Base-by-base conservation (phyloP, 192 early-diverging fungal genomes). In the Podila verticillata region DNA sequence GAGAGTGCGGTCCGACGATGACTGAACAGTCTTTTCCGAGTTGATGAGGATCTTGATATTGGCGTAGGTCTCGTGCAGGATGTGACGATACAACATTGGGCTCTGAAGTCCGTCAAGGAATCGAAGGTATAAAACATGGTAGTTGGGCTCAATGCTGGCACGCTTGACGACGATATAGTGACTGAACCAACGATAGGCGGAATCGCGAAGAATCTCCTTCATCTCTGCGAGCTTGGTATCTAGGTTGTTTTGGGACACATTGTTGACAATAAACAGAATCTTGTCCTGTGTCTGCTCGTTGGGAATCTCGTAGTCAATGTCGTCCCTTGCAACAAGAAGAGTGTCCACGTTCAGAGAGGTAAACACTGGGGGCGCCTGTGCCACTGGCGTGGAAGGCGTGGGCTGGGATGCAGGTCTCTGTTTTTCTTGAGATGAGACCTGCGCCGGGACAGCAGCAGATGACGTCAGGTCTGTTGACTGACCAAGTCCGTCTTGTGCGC, bases 181-280 rank as follows among this genome's bases (percentile, higher is more conserved):
- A 63, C 95, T 94, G 73, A 99, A 98, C 98, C 98, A 99, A 26
- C 91, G 86, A 65, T 87, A 92, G 31, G 73, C 77, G n/a, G 73
- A 72, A n/a, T 89, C 86, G 2, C 87, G 82, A 22, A 96, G 84
- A 65, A 94, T 84, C 48, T 94, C 93, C 58, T 87, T 89, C 80
- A 96, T 92, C 58, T 96, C 93, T 0, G 84, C 61, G 7, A 88
- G 84, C 84, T 98, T 98, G 17, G 84, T 84, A 1, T 90, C 91
- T 3, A 98, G 72, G 70, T 98, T 99, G 73, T 88, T 94, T 28
- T 86, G 86, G 31, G 96, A 92, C 48, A 99, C 83, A 69, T 99
- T 99, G 88, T 99, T 99, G 73, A 99, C 91, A 29, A 95, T 96
- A 82, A 99, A 99, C 35, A 97, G 88, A 56, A 99, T 95, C 85